Percentiles rank a stretch among this genome's conserved stretches.
phyloP scores from a whole-genome alignment of 1,139 yeast genomes.

The Taphrina sp. region DNA sequence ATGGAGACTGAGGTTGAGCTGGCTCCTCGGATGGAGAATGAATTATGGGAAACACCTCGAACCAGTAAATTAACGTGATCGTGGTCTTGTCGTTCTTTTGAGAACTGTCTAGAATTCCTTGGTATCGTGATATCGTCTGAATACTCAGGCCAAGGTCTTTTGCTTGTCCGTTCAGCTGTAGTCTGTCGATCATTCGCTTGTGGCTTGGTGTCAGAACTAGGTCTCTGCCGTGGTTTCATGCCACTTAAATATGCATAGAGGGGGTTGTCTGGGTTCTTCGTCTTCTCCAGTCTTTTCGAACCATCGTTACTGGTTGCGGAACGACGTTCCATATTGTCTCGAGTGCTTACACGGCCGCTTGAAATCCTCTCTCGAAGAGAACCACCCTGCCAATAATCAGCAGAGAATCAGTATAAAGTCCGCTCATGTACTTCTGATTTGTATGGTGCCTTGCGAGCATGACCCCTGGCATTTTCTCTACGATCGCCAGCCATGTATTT shows the following conservation, averaged over 20 bases:
- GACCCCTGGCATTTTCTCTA: too few species aligned
- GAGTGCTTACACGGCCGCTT: too few species aligned
- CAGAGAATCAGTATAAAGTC: too few species aligned
- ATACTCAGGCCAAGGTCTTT: neutral
- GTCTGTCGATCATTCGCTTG: neutral
- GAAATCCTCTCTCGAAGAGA: too few species aligned
- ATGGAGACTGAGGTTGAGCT: slow-evolving; percentile 24
- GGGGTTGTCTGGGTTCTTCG: slow-evolving; percentile 6
- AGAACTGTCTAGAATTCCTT: neutral
- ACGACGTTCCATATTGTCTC: too few species aligned
- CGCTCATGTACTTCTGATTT: too few species aligned
- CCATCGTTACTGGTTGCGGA: too few species aligned
- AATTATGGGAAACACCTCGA: neutral
- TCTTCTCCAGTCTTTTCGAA: too few species aligned
- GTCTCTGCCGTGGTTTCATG: neutral
- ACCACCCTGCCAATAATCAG: too few species aligned
- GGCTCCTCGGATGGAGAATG: slow-evolving; percentile 20
- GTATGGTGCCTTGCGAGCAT: too few species aligned
- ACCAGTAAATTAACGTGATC: neutral
- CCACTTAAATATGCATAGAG: slow-evolving; percentile 9
- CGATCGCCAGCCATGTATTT: too few species aligned
- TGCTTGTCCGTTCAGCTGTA: neutral
- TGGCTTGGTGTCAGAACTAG: too few species aligned
- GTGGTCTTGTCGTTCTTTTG: neutral
- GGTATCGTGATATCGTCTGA: neutral